A percentile compares a stretch with the other conserved stretches of the same genome.
phyloP scores from a whole-genome alignment of 192 early-diverging fungal genomes.

The Entomortierella parvispora region DNA sequence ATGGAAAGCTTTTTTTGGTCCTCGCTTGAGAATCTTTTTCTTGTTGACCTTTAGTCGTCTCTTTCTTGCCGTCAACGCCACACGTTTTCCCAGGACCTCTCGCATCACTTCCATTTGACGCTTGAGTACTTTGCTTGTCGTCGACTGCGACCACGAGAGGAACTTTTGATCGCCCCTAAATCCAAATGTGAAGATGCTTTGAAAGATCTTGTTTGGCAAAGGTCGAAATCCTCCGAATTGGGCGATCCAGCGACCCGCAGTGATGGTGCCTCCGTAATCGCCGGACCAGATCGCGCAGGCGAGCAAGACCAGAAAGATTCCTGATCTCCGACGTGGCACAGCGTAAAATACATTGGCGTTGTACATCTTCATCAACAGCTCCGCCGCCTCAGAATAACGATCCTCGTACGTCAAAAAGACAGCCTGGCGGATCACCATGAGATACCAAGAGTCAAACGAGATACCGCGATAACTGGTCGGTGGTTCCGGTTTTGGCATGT shows the following conservation, averaged over 20 bases:
- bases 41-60: neutral
- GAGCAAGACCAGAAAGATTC: slow-evolving; percentile 39
- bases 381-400: slow-evolving; percentile 35
- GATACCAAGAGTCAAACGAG: slow-evolving; percentile 41
- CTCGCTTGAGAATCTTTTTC: neutral
- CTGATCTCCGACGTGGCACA: slow-evolving; percentile 35
- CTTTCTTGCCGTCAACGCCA: too few species aligned
- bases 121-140: slow-evolving; percentile 32
- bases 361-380: slow-evolving; percentile 41
- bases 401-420: slow-evolving; percentile 46
- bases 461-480: slow-evolving; percentile 32
- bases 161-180: slow-evolving; percentile 15
- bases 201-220: slow-evolving; percentile 26
- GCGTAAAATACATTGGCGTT: slow-evolving; percentile 38
- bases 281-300: slow-evolving; percentile 48
- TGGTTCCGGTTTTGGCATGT: neutral
- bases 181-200: slow-evolving; percentile 15
- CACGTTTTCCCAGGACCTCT: neutral
- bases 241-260: slow-evolving; percentile 23
- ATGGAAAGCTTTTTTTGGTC: too few species aligned
- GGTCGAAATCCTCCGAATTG: slow-evolving; percentile 38
- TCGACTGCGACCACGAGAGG: slow-evolving; percentile 28
- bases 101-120: slow-evolving; percentile 33
- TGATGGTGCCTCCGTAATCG: slow-evolving; percentile 25
- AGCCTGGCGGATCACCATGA: slow-evolving; percentile 42